Evolutionary conservation across 306 rosid genomes (phyloP), one percentile per base, ranked within the genome.

Genomic region (Sphenostylis stenocarpa): DNA sequence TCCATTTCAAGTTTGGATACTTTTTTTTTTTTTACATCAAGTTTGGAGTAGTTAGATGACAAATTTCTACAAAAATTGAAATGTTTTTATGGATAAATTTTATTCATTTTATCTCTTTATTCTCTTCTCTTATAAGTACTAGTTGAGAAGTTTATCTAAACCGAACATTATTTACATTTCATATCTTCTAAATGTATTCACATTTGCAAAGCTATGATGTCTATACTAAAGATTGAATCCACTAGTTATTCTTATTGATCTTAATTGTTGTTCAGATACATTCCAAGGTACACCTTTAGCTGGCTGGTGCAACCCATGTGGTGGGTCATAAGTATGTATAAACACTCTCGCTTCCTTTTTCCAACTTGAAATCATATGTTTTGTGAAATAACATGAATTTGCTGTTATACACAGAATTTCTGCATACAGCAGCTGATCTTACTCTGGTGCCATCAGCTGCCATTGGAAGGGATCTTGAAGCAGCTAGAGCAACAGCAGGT

Each of bases 251-350:
- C 67, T 52, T 39, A 70, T 21, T 76, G 61, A 61, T 74, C 75
- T 62, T 67, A 44, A 55, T 61, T 70, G 68, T 29, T 29, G 31
- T 88, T 78, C 89, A 96, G 99, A 77, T 96, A 96, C 82, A 92
- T 96, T 72, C 99, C 99, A 48, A 92, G 99, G 88, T 96, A 96
- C 84, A 96, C 99, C 53, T 96, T 91, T 85, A 96, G 99, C 82
- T 96, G 99, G 99, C 87, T 96, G 83, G 99, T 96, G 83, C 86
- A 89, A 84, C 99, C 99, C 21, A 96, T 96, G 99, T 96, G 98
- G 99, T 69, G 81, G 86, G 69, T 96, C 73, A 85, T 96, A 89
- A 96, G 99, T 96, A 91, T 33, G 96, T 72, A 52, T 66, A 45
- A 39, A 16, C 58, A 78, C 44, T 41, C 71, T 47, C 83, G 65